phyloP scores from a whole-genome alignment of 2,329 filamentous ascomycete genomes.

The Epichloe gansuensis region DNA sequence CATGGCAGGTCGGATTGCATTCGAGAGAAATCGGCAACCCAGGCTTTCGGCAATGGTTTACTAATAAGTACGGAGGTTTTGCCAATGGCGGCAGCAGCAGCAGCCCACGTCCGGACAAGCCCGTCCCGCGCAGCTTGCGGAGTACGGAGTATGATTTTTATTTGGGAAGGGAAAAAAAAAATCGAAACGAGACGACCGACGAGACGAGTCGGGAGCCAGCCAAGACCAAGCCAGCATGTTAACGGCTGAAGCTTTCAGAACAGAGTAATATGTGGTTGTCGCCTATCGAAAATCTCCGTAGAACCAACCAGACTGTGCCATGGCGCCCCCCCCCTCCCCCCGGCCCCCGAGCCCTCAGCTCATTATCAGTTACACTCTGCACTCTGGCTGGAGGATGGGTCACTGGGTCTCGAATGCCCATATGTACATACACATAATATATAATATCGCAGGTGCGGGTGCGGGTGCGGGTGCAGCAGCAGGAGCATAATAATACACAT shows the following conservation, averaged over 20 bases:
- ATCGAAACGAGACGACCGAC: background rate
- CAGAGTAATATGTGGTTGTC: no score
- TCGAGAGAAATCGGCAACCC: background rate
- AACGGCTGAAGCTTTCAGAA: background rate
- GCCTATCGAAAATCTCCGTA: background rate
- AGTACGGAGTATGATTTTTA: no score
- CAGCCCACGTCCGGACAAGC: background rate
- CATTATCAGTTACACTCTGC: background rate
- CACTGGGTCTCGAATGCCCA: background rate
- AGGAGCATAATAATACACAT: background rate
- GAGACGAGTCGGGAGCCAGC: background rate
- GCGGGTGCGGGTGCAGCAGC: background rate
- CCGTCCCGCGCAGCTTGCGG: background rate
- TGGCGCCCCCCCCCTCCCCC: background rate
- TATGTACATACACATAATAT: no score
- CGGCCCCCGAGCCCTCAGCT: background rate
- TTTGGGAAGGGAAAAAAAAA: no score
- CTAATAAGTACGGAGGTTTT: background rate
- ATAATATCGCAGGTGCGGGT: no score
- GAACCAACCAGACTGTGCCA: background rate
- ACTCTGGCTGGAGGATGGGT: background rate
- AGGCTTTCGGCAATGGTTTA: background rate
- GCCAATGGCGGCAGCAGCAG: background rate
- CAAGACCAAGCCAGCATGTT: background rate
- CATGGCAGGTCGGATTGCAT: slow-evolving; percentile 2